Evolutionary conservation across 2,329 filamentous ascomycete genomes (phyloP).

Genomic region (Catunica adiposa): DNA sequence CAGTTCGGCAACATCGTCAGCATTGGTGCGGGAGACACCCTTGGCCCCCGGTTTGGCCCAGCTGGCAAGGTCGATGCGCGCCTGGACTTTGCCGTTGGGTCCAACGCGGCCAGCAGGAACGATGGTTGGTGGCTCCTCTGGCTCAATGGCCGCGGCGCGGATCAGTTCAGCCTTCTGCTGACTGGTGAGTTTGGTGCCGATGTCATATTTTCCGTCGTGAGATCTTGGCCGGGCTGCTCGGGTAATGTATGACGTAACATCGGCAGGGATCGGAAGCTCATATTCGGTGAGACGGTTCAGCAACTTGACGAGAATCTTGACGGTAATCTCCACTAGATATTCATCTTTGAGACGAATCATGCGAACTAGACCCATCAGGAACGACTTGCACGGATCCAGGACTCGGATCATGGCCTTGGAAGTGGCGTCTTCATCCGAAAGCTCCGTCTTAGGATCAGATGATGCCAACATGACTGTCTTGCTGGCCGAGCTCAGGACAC

Average conservation of each 20-base stretch:
- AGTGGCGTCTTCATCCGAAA: conserved; percentile 22
- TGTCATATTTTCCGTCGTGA: conserved; percentile 35
- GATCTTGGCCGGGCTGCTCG: conserved; percentile 44
- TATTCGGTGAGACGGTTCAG: conserved; percentile 66
- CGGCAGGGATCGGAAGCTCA: conserved; percentile 49
- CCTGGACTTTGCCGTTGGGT: conserved; percentile 33
- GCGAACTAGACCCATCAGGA: conserved; percentile 46
- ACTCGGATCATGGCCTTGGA: conserved; percentile 22
- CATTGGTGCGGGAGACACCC: conserved; percentile 24
- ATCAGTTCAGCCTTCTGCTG: conserved; percentile 74
- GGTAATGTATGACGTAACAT: conserved; percentile 43
- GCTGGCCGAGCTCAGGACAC: conserved; percentile 60
- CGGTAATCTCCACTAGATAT: conserved; percentile 68
- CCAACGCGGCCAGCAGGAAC: neutral
- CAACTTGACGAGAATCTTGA: conserved; percentile 70
- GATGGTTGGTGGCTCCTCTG: conserved; percentile 28
- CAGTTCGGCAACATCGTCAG: conserved; percentile 31
- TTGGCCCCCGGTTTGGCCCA: conserved; percentile 38
- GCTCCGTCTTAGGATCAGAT: conserved; percentile 3
- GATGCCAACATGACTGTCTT: conserved; percentile 16
- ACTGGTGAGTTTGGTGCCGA: conserved; percentile 63
- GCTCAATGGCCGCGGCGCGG: conserved; percentile 42
- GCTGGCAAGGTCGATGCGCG: conserved; percentile 33
- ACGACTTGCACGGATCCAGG: conserved; percentile 20
- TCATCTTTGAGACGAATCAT: conserved; percentile 83